phyloP scores from a whole-genome alignment of 371 early-diverging fungal species.

The Mortierella polycephala region DNA sequence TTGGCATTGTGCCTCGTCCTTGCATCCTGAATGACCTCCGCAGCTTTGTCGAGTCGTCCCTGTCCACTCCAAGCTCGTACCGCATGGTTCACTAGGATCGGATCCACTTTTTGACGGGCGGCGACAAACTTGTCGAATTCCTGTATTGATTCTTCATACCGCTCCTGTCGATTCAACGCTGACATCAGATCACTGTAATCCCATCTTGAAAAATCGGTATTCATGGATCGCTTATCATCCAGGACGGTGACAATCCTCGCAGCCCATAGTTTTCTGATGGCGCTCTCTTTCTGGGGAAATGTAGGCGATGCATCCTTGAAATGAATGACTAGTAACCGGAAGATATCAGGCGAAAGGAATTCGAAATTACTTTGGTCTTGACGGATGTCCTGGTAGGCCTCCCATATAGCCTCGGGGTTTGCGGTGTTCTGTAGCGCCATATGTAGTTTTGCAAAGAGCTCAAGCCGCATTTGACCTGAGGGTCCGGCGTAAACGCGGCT shows the following conservation, averaged over 20 bases:
- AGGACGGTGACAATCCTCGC: slow-evolving; percentile 40
- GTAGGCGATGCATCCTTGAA: slow-evolving; percentile 23
- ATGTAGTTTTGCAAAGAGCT: slow-evolving; percentile 17
- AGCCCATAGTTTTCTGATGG: slow-evolving; percentile 12
- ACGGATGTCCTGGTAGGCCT: slow-evolving; percentile 27
- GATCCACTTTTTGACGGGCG: slow-evolving; percentile 1
- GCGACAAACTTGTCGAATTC: slow-evolving; percentile 19
- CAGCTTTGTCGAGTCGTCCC: slow-evolving; percentile 29
- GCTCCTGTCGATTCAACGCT: slow-evolving; percentile 29
- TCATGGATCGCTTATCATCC: slow-evolving; percentile 25
- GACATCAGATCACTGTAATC: slow-evolving; percentile 47
- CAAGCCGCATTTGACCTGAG: slow-evolving; percentile 9
- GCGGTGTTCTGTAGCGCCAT: slow-evolving; percentile 21
- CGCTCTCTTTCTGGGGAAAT: not conserved
- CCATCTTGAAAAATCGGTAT: slow-evolving; percentile 13
- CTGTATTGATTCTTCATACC: slow-evolving; percentile 30
- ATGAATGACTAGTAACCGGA: slow-evolving; percentile 22
- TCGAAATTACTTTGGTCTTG: slow-evolving; percentile 4
- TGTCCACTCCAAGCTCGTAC: slow-evolving; percentile 50
- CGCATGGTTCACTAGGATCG: slow-evolving; percentile 47
- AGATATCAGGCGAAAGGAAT: slow-evolving; percentile 19
- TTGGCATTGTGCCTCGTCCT: not conserved
- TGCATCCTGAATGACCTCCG: slow-evolving; percentile 12
- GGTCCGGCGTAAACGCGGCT: not conserved
- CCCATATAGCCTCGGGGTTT: slow-evolving; percentile 31